phyloP scores from a whole-genome alignment of 164 flowering plant genomes.

The Euptelea pleiosperma region DNA sequence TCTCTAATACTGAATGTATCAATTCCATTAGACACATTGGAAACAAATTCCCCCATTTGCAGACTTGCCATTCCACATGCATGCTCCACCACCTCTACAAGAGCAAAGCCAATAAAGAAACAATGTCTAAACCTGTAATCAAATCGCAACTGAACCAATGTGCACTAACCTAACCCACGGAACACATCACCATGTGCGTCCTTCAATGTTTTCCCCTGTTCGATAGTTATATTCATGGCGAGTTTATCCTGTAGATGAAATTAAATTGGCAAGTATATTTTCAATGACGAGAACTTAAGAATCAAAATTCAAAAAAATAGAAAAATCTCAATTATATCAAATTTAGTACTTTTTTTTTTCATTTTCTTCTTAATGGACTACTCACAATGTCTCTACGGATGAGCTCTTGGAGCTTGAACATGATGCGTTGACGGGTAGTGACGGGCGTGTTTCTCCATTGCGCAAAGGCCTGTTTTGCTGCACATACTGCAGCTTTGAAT shows the following conservation, averaged over 20 bases:
- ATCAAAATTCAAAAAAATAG: background rate
- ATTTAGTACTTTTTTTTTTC: too few relatives aligned
- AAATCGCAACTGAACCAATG: background rate
- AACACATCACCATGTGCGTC: constrained; percentile 97
- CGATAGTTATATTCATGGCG: constrained; percentile 76
- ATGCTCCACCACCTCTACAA: constrained; percentile 96
- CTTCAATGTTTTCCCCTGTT: constrained; percentile 93
- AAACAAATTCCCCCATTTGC: constrained; percentile 91
- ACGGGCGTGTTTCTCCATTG: constrained; percentile 75
- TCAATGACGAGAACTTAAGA: background rate
- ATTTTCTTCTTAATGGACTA: too few relatives aligned
- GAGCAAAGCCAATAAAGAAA: constrained; percentile 12
- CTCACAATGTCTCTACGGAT: constrained; percentile 74
- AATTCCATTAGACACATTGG: constrained; percentile 85
- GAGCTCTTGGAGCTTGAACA: constrained; percentile 85
- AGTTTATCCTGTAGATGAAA: constrained; percentile 99
- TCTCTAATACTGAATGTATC: constrained; percentile 92
- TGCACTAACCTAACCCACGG: constrained; percentile 81
- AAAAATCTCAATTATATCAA: background rate
- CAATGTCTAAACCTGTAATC: too few relatives aligned
- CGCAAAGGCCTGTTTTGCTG: constrained; percentile 76
- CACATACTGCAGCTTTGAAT: constrained; percentile 74
- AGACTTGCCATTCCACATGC: constrained; percentile 93
- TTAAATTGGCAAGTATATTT: too few relatives aligned
- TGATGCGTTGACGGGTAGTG: constrained; percentile 69